These are phyloP conservation scores for Jasminum sambac DNA, from an alignment of 257 asterid species.

Conservation along the genomic window DNA sequence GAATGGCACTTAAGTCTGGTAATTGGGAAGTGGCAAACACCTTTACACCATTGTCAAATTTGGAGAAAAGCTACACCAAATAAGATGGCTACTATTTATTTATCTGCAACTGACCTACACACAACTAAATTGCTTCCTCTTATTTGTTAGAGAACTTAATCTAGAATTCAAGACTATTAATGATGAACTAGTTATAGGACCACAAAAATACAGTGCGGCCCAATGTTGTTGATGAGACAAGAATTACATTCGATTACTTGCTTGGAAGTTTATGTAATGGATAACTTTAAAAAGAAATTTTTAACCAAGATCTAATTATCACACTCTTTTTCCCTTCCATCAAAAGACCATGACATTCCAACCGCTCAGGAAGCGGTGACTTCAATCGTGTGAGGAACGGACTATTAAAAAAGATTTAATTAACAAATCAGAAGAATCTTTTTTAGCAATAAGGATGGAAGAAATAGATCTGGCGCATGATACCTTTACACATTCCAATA, in stretches of 20 bases:
- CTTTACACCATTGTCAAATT: constrained; percentile 17
- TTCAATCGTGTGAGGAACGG: constrained; percentile 20
- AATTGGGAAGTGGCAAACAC: not conserved
- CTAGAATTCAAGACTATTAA: constrained; percentile 7
- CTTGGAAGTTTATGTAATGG: not conserved
- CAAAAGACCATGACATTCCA: not conserved
- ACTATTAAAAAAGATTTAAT: not conserved
- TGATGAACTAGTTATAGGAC: not conserved
- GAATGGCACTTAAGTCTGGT: constrained; percentile 2
- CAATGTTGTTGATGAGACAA: not conserved
- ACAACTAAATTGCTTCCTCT: constrained; percentile 8
- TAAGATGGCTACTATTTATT: constrained; percentile 4
- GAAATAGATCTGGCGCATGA: constrained; percentile 6
- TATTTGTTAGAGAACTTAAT: constrained; percentile 1
- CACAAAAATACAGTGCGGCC: not conserved
- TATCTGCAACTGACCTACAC: constrained; percentile 8
- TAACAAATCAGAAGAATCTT: not conserved
- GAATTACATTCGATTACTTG: not conserved
- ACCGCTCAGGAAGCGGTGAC: constrained; percentile 2
- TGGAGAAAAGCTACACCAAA: constrained; percentile 12
- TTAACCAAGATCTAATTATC: not conserved
- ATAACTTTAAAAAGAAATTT: not conserved
- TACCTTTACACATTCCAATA: constrained; percentile 98
- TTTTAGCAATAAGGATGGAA: constrained; percentile 2
- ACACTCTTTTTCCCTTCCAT: not conserved